These are phyloP conservation scores for Kluyveromyces nonfermentans DNA, from an alignment of 805 yeast species.

Conservation along the genomic window DNA sequence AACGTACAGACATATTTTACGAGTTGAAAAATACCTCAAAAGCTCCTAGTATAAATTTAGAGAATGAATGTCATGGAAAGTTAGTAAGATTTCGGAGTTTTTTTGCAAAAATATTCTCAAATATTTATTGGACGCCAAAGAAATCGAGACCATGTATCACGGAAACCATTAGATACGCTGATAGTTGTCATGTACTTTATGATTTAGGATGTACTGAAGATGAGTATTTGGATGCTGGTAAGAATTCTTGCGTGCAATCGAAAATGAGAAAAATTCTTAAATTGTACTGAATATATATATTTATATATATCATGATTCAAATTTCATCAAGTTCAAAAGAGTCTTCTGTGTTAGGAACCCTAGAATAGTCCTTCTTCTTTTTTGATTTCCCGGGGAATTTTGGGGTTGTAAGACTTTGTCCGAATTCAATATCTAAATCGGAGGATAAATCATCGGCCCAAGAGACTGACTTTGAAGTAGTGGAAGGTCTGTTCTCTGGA, in stretches of 20 bases:
- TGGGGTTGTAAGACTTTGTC: constrained; percentile 3
- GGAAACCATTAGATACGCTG: background rate
- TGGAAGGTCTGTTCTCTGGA: constrained; percentile 13
- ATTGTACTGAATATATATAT: background rate
- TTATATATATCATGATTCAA: background rate
- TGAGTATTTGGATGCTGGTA: background rate
- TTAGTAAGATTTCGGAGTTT: background rate
- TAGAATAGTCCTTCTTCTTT: constrained; percentile 14
- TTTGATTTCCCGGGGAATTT: constrained; percentile 2
- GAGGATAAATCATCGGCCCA: constrained; percentile 30
- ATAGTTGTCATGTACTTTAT: background rate
- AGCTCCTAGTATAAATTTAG: background rate
- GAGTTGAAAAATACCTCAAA: background rate
- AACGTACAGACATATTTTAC: background rate
- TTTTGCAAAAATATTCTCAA: background rate
- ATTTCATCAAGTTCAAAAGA: constrained; percentile 20
- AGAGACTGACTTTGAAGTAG: constrained; percentile 27
- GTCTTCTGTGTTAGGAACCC: constrained; percentile 17
- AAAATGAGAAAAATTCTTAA: too few relatives aligned
- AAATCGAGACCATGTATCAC: background rate
- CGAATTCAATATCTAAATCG: background rate
- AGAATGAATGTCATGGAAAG: background rate
- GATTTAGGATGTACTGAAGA: background rate
- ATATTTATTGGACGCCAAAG: background rate
- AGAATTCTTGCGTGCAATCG: background rate